Evolutionary conservation across 2,329 filamentous ascomycete species (phyloP), one percentile per base, ranked within the genome.

Genomic region (Fusarium guadeloupense): DNA sequence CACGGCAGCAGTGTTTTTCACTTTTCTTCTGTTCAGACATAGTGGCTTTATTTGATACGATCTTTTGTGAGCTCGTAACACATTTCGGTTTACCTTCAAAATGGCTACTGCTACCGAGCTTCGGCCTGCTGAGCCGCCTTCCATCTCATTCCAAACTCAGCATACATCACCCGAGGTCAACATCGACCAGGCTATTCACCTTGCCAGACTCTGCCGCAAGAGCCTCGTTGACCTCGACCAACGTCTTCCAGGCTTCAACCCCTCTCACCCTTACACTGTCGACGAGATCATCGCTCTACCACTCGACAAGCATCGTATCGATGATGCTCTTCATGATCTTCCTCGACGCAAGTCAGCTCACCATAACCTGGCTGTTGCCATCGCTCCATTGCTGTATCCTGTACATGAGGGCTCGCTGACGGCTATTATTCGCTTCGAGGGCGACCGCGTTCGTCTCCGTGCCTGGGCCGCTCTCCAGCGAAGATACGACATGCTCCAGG

Each of bases 381-480:
- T 77, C 33, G 69, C 75, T 6, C 49, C 69, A 9, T 61, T 76
- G 17, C 50, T 77, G 44, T 74, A 76, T 56, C 76, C 76, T 4
- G 65, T 68, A 16, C 70, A 75, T 25, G 67, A 72, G 9, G 69
- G 70, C 26, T 76, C 75, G 5, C 52, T 77, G 34, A 68, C 75
- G n/a, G 64, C 74, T 40, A 68, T 77, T 16, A 77, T 78, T 40
- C 71, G 74, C 9, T 77, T 76, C 48, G 74, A 77, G 28, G 69
- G 66, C 13, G 74, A 76, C 26, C 73, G 75, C 14, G 74, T 77
- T 7, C 71, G 67, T 10, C 68, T 78, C 19, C 73, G 75, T 35
- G 74, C 68, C 20, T 77, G 74, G 74, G 71, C 71, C 4, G 69
- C 66, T 20, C 52, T 77, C 33, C 75, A 77, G 67, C 72, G 73